Percentiles rank a stretch among this genome's conserved stretches.
phyloP scores from a whole-genome alignment of 2,329 filamentous ascomycete species.

The Cercospora zeina region DNA sequence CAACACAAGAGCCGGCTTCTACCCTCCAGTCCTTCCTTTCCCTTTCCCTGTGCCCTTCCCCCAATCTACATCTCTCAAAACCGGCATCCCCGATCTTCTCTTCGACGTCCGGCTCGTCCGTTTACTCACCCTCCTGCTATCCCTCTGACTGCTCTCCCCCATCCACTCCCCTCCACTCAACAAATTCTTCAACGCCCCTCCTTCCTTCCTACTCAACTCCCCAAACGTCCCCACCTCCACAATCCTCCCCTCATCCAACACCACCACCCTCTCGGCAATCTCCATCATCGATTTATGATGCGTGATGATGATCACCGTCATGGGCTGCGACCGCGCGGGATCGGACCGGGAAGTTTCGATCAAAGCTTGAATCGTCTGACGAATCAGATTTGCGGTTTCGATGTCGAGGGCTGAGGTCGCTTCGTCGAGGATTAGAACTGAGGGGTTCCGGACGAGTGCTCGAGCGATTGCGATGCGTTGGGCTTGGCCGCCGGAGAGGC shows the following conservation, averaged over 20 bases:
- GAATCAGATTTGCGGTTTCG: conserved; percentile 64
- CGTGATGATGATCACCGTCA: conserved; percentile 78
- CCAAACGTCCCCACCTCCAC: conserved; percentile 69
- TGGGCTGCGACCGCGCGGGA: conserved; percentile 31
- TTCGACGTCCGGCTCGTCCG: conserved; percentile 2
- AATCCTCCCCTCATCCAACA: conserved; percentile 66
- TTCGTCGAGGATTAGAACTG: conserved; percentile 79
- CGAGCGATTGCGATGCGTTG: conserved; percentile 80
- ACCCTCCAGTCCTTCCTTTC: neutral
- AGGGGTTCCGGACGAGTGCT: conserved; percentile 69
- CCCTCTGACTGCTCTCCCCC: conserved; percentile 15
- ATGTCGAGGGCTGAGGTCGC: conserved; percentile 79
- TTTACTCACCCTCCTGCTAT: conserved; percentile 16
- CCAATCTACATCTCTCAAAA: conserved; percentile 24
- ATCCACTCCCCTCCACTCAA: conserved; percentile 44
- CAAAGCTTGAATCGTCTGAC: conserved; percentile 61
- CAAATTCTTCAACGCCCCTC: conserved; percentile 40
- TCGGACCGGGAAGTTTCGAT: conserved; percentile 37
- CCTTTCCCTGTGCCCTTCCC: neutral
- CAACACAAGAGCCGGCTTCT: neutral
- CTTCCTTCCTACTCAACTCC: conserved; percentile 53
- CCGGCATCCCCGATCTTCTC: conserved; percentile 14
- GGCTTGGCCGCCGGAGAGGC: conserved; percentile 76
- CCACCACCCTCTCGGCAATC: conserved; percentile 69
- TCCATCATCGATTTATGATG: conserved; percentile 86